Evolutionary conservation across 1,284 basidiomycete species (phyloP).

Genomic region (Ceratobasidium theobromae): DNA sequence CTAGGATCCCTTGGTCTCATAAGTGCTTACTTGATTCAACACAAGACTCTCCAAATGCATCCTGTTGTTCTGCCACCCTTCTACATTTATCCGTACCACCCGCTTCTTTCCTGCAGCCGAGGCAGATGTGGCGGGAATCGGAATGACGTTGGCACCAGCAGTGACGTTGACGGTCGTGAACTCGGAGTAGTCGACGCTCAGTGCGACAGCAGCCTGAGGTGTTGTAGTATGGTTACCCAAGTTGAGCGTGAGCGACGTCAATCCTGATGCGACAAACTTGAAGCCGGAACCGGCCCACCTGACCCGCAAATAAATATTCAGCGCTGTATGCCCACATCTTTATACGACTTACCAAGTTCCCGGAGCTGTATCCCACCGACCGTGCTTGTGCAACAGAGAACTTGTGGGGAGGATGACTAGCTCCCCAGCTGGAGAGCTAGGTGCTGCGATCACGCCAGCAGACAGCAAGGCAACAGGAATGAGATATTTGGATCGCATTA

Average conservation of each 20-base stretch:
- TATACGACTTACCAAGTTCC: constrained; percentile 50
- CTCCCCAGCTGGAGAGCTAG: neutral
- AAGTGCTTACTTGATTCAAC: constrained; percentile 49
- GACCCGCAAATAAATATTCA: no score
- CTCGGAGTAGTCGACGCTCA: constrained; percentile 53
- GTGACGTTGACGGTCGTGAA: constrained; percentile 55
- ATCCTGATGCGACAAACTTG: constrained; percentile 52
- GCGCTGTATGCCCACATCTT: no score
- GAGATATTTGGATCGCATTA: neutral
- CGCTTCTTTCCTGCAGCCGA: constrained; percentile 28
- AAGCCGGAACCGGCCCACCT: constrained; percentile 56
- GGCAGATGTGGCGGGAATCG: constrained; percentile 39
- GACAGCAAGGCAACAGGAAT: neutral
- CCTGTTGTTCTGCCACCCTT: constrained; percentile 61
- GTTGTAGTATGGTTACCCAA: constrained; percentile 55
- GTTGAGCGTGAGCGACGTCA: constrained; percentile 50
- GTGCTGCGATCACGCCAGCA: neutral
- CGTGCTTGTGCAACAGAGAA: constrained; percentile 12
- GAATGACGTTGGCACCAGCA: constrained; percentile 51
- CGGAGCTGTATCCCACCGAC: constrained; percentile 45
- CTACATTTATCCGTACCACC: constrained; percentile 53
- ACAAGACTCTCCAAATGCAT: constrained; percentile 54
- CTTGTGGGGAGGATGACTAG: neutral
- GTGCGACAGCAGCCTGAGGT: constrained; percentile 50
- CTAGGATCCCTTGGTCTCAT: neutral